Percentiles rank a stretch among this genome's conserved stretches.
phyloP scores from a whole-genome alignment of 2,329 filamentous ascomycete genomes.

The Ophiostoma ulmi region DNA sequence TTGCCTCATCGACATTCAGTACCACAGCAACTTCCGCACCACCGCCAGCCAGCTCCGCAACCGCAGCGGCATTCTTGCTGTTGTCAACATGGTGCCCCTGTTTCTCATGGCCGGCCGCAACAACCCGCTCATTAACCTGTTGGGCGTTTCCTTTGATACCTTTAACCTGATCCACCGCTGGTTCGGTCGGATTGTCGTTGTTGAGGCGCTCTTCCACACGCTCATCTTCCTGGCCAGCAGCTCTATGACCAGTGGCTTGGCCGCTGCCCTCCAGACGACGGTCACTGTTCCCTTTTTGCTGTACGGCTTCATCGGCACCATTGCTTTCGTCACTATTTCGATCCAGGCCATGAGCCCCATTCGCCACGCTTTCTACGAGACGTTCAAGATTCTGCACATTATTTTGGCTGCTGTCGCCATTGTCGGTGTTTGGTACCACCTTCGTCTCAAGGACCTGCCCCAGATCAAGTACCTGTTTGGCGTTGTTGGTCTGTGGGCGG shows the following conservation, averaged over 20 bases:
- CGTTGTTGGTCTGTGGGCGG: conserved; percentile 61
- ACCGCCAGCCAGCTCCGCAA: conserved; percentile 55
- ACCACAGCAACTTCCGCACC: conserved; percentile 41
- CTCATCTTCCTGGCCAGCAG: conserved; percentile 51
- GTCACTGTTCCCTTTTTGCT: conserved; percentile 46
- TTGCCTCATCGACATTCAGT: conserved; percentile 63
- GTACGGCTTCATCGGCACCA: conserved; percentile 58
- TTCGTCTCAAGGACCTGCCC: conserved; percentile 49
- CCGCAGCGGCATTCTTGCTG: conserved; percentile 63
- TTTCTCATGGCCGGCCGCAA: conserved; percentile 71
- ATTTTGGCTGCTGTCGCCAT: conserved; percentile 54
- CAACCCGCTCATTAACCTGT: conserved; percentile 67
- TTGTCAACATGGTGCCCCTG: conserved; percentile 72
- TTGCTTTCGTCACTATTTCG: conserved; percentile 57
- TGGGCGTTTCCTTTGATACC: conserved; percentile 73
- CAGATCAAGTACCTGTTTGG: conserved; percentile 57
- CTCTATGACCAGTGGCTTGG: conserved; percentile 46
- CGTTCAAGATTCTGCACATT: conserved; percentile 70
- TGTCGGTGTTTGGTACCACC: conserved; percentile 62
- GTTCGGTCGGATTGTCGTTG: conserved; percentile 69
- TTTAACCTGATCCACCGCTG: conserved; percentile 78
- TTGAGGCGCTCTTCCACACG: conserved; percentile 64
- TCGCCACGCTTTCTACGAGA: conserved; percentile 74
- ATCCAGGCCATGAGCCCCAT: conserved; percentile 66
- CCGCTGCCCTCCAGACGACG: conserved; percentile 35